Evolutionary conservation across 2,329 filamentous ascomycete species (phyloP), one percentile per base, ranked within the genome.

Genomic region (Dactylella cylindrospora): DNA sequence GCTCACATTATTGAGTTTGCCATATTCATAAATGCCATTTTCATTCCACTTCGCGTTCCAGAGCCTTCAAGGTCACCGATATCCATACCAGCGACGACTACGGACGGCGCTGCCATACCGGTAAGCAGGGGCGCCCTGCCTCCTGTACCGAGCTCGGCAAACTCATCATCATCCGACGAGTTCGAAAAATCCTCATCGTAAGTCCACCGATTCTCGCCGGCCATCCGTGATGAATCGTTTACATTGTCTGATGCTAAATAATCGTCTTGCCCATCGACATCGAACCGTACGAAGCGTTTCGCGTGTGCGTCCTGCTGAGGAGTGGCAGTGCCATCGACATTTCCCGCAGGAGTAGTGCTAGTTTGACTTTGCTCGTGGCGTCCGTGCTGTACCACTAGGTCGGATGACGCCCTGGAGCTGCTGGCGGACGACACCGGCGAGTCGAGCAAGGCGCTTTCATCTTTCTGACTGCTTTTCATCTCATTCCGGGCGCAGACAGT

Each of bases 21-120:
- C 93, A 98, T 98, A 75, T 98, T 98, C 90, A 97, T 95, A 68
- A 98, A 97, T 2, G 93, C 91, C 71, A 86, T 88, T 65, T 81
- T 79, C 75, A 97, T 79, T 3, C 86, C 86, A 55, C 88, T 95
- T 75, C 91, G 91, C 39, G 91, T 90, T 53, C 90, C 80, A 32
- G 70, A 70, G 52, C 78, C 76, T 71, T 84, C 80, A n/a, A 79
- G 77, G 3, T 77, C 78, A 73, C 77, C 78, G 33, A 75, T 70
- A 46, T 76, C 72, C 20, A 76, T 73, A 66, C 77, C 76, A 35
- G 74, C 84, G 75, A 78, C 88, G 40, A 95, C 75, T 8, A 86
- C 79, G 64, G 85, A 86, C 0, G 90, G 90, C 0, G 88, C 88
- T 73, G 93, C 86, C 65, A 94, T 88, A 65, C 84, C 83, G 5